Base-by-base conservation (phyloP, 2,329 filamentous ascomycete species). In the Xylariales sp. region DNA sequence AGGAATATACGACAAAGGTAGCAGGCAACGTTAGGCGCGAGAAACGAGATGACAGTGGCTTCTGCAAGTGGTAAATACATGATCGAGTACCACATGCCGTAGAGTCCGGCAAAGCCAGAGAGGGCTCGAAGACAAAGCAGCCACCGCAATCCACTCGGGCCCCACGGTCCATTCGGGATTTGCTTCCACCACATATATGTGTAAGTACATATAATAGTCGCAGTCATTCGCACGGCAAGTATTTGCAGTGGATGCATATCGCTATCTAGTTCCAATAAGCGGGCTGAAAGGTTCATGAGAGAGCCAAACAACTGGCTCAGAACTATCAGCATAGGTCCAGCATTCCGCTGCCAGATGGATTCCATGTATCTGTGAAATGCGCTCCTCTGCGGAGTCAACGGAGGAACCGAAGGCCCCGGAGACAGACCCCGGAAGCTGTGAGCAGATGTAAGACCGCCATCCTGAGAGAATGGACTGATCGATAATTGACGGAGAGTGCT, bases 1-100 rank as follows among this genome's bases (percentile, higher is more conserved):
- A 82, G 63, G 25, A 90, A 63, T 39, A 89, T 67, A 24, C 85
- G 88, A 57, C 88, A 95, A 14, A 85, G 74, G 65, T 90, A 88
- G 40, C 86, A 88, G 15, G 87, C 78, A 5, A 94, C 70, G 12
- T 83, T 83, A 0, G 90, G 90, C 0, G 85, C 78, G 5, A 95
- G 72, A 56, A 95, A 96, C 7, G 88, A 93, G 37, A 96, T 83
- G 23, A 95, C 89, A 0, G 87, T 93, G 3, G 89, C 88, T 57
- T 95, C 89, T 13, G 88, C 85, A 3, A 95, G 72, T 1, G 88
- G 86, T 4, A 95, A 75, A 51, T 94, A 94, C 54, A 86, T 75
- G 40, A 73, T 73, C 10, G 66, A 72, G 46, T 65, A 72, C 70
- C 69, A 94, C 63, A 93, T 76, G 24, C 85, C 85, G 56, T 83